Percentiles rank a stretch among this genome's conserved stretches.
Evolutionary conservation across 805 yeast genomes (phyloP).

Genomic region (Schizosaccharomyces osmophilus): DNA sequence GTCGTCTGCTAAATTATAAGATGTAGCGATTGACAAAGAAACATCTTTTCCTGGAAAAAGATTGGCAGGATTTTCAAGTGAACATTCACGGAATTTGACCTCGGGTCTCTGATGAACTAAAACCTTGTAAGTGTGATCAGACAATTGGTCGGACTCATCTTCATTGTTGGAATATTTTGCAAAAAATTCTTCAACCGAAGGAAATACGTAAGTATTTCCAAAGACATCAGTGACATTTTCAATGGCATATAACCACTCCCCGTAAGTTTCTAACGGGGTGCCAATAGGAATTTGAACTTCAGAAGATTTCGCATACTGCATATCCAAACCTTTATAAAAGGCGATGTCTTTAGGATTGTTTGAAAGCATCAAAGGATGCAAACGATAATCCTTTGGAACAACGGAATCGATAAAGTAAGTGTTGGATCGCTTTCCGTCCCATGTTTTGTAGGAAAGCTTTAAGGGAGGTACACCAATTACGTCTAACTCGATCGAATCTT

Average conservation of each 20-base stretch:
- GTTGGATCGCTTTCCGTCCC: slow-evolving; percentile 17
- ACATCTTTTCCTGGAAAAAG: not conserved
- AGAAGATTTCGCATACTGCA: slow-evolving; percentile 16
- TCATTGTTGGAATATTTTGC: not conserved
- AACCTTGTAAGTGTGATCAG: not conserved
- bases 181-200: not conserved
- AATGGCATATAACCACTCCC: slow-evolving; percentile 31
- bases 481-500: slow-evolving; percentile 27
- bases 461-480: slow-evolving; percentile 63
- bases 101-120: slow-evolving; percentile 14
- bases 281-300: slow-evolving; percentile 22
- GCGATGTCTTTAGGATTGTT: slow-evolving; percentile 9
- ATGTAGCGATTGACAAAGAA: not conserved
- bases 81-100: slow-evolving; percentile 8
- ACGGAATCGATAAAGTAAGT: slow-evolving; percentile 19
- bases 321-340: slow-evolving; percentile 8
- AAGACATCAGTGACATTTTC: slow-evolving; percentile 40
- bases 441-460: slow-evolving; percentile 24
- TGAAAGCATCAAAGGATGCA: slow-evolving; percentile 23
- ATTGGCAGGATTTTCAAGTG: slow-evolving; percentile 12
- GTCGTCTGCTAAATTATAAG: not conserved
- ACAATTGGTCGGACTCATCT: not conserved
- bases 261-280: slow-evolving; percentile 20
- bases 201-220: slow-evolving; percentile 26
- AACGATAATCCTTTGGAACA: slow-evolving; percentile 25